phyloP scores from a whole-genome alignment of 306 rosid genomes.

The Pyrus betulifolia region DNA sequence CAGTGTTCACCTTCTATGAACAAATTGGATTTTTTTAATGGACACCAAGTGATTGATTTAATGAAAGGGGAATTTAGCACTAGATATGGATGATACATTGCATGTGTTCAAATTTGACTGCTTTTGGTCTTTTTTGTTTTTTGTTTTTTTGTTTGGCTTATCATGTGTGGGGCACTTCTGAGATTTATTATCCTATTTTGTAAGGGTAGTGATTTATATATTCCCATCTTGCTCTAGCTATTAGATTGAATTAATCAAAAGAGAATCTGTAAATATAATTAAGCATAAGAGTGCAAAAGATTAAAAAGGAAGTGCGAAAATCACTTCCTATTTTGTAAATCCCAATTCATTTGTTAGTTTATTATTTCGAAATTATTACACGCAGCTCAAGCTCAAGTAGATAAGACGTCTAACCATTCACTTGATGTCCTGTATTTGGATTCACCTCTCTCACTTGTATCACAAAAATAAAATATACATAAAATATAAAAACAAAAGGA shows the following conservation, averaged over 20 bases:
- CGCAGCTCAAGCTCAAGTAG: neutral
- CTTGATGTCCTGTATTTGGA: neutral
- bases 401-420: too few relatives aligned
- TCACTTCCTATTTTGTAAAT: too few relatives aligned
- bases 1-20: neutral
- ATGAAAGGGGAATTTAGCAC: neutral
- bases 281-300: neutral
- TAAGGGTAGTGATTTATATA: too few relatives aligned
- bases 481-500: too few relatives aligned
- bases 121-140: constrained; percentile 2
- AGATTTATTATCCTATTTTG: neutral
- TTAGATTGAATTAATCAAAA: neutral
- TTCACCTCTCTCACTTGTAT: neutral
- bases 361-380: neutral
- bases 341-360: too few relatives aligned
- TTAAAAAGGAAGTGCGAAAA: neutral
- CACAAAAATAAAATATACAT: too few relatives aligned
- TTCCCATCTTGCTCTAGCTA: too few relatives aligned
- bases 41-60: neutral
- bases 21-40: neutral
- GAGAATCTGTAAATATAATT: too few relatives aligned
- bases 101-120: neutral
- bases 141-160: neutral
- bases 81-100: neutral
- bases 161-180: constrained; percentile 20